A percentile compares a stretch with the other conserved stretches of the same genome.
phyloP scores from a whole-genome alignment of 495 filamentous ascomycete genomes.

The Neurospora sp. region DNA sequence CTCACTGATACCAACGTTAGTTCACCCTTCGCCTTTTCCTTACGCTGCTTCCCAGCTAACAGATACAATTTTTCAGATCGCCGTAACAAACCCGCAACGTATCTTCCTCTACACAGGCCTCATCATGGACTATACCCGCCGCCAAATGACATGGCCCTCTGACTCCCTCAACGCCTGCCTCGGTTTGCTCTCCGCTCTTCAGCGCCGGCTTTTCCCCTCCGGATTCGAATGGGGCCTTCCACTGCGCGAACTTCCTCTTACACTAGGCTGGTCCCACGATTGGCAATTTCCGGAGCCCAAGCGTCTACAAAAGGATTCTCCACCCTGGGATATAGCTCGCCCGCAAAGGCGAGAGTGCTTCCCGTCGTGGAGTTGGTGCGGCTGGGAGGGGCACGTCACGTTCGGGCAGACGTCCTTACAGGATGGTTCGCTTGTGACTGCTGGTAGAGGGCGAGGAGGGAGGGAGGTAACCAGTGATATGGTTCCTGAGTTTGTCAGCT shows the following conservation, averaged over 20 bases:
- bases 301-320: background rate
- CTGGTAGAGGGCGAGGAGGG: background rate
- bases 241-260: background rate
- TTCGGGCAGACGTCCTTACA: background rate
- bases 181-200: constrained; percentile 2
- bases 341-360: constrained; percentile 3
- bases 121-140: constrained; percentile 4
- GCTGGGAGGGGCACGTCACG: constrained; percentile 5
- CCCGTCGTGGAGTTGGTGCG: constrained; percentile 10
- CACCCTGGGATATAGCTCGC: background rate
- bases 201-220: constrained; percentile 2
- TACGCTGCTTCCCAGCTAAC: background rate
- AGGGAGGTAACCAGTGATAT: constrained; percentile 1
- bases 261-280: constrained; percentile 8
- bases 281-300: background rate
- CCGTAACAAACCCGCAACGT: background rate
- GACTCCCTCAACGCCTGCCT: constrained; percentile 12
- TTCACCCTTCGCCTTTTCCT: background rate
- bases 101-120: background rate
- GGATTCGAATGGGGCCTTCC: constrained; percentile 14
- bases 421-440: background rate
- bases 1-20: background rate
- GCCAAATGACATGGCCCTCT: constrained; percentile 6
- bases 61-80: background rate
- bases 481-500: background rate